phyloP scores from a whole-genome alignment of 2,329 filamentous ascomycete species.

The Hypoxylon sp. region DNA sequence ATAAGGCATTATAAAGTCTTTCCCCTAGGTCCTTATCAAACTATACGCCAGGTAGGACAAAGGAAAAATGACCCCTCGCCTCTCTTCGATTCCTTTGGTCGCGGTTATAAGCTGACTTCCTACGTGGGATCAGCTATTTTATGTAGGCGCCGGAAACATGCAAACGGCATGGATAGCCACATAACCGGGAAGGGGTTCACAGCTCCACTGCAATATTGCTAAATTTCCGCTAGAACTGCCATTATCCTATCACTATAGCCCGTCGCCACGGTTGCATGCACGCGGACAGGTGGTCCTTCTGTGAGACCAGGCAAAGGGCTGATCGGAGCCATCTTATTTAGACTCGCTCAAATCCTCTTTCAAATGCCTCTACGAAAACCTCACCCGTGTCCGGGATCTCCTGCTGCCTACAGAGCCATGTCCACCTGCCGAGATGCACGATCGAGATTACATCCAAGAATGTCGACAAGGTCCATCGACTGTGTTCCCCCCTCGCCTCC shows the following conservation, averaged over 20 bases:
- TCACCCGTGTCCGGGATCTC: no score
- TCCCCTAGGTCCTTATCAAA: neutral
- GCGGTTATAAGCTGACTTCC: neutral
- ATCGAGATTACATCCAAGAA: slow-evolving; percentile 3
- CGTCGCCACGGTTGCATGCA: slow-evolving; percentile 20
- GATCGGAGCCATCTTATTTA: neutral
- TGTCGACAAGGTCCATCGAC: neutral
- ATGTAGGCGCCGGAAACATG: slow-evolving; percentile 31
- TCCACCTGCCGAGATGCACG: neutral
- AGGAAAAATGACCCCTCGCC: neutral
- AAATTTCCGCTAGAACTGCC: slow-evolving; percentile 8
- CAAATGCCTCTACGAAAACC: neutral
- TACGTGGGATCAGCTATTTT: neutral
- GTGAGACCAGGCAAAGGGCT: neutral
- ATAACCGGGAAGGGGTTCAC: neutral
- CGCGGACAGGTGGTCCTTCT: neutral
- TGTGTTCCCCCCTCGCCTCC: neutral
- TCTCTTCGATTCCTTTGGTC: neutral
- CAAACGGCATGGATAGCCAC: slow-evolving; percentile 31
- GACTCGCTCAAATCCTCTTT: neutral
- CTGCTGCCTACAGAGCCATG: neutral
- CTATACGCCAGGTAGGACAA: neutral
- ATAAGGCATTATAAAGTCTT: neutral
- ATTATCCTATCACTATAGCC: neutral
- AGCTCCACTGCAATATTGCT: slow-evolving; percentile 27